Evolutionary conservation across 495 filamentous ascomycete genomes (phyloP).

Genomic region (Annulohypoxylon stygium): DNA sequence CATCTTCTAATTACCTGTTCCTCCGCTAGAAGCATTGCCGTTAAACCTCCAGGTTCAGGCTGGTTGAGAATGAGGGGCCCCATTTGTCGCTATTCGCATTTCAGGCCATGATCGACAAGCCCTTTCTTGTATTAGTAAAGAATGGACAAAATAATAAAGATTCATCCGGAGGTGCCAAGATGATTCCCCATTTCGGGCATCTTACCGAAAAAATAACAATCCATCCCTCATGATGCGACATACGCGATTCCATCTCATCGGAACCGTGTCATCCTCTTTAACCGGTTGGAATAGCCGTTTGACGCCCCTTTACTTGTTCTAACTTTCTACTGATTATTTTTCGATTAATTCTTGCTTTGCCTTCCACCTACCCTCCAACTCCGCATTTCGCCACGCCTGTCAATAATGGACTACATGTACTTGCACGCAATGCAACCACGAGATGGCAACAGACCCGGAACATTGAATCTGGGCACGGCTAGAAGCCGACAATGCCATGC

Average conservation of each 20-base stretch:
- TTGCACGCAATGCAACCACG: constrained; percentile 41
- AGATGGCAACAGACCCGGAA: constrained; percentile 39
- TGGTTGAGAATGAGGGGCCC: constrained; percentile 32
- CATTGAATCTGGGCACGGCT: constrained; percentile 36
- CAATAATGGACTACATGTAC: constrained; percentile 39
- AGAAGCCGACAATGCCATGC: constrained; percentile 33
- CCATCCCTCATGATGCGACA: constrained; percentile 18
- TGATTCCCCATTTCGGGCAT: constrained; percentile 25
- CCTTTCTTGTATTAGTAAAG: constrained; percentile 25
- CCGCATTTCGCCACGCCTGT: constrained; percentile 45
- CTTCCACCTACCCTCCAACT: constrained; percentile 41
- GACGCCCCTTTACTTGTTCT: constrained; percentile 23
- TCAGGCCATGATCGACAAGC: constrained; percentile 40
- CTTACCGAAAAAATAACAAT: constrained; percentile 9
- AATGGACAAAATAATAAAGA: constrained; percentile 23
- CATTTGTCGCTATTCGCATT: constrained; percentile 29
- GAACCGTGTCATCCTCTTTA: constrained; percentile 35
- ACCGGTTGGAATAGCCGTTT: constrained; percentile 44
- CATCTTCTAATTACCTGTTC: background rate
- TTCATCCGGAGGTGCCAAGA: constrained; percentile 41
- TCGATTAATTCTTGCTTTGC: constrained; percentile 14
- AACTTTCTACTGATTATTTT: constrained; percentile 27
- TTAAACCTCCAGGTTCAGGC: constrained; percentile 34
- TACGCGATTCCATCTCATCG: constrained; percentile 32
- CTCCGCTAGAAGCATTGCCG: constrained; percentile 34